phyloP scores from a whole-genome alignment of 441 rosid genomes.

The Erodium texanum region DNA sequence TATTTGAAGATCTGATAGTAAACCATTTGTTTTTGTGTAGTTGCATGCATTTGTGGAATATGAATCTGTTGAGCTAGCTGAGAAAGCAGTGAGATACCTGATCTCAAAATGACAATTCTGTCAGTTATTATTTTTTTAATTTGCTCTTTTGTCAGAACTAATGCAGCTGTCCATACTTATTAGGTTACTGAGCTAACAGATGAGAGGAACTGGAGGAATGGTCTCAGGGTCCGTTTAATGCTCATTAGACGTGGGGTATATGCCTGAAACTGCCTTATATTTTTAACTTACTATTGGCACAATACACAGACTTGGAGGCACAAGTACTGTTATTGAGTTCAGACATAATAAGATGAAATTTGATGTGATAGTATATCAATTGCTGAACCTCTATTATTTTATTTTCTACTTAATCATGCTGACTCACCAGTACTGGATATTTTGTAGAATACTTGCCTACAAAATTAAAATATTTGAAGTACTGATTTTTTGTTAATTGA shows the following conservation, averaged over 20 bases:
- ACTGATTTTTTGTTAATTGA: not conserved
- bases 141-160: conserved; percentile 8
- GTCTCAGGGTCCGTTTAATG: conserved; percentile 81
- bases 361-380: not conserved
- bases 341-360: not conserved
- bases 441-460: not conserved
- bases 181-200: conserved; percentile 80
- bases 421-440: not conserved
- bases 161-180: conserved; percentile 14
- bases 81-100: conserved; percentile 64
- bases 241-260: conserved; percentile 48
- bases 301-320: not conserved
- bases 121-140: not conserved
- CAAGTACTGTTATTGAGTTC: not conserved
- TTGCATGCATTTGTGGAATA: conserved; percentile 97
- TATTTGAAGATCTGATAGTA: conserved; percentile 6
- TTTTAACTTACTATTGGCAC: not conserved
- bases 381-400: not conserved
- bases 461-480: not conserved
- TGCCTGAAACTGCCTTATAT: conserved; percentile 3
- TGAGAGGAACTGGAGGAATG: conserved; percentile 87
- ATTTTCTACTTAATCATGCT: not conserved
- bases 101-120: not conserved
- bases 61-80: conserved; percentile 79
- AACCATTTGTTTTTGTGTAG: conserved; percentile 32